Evolutionary conservation across 176 grass and related monocot species (phyloP), one percentile per base, ranked within the genome.

Genomic region (Lolium multiflorum): DNA sequence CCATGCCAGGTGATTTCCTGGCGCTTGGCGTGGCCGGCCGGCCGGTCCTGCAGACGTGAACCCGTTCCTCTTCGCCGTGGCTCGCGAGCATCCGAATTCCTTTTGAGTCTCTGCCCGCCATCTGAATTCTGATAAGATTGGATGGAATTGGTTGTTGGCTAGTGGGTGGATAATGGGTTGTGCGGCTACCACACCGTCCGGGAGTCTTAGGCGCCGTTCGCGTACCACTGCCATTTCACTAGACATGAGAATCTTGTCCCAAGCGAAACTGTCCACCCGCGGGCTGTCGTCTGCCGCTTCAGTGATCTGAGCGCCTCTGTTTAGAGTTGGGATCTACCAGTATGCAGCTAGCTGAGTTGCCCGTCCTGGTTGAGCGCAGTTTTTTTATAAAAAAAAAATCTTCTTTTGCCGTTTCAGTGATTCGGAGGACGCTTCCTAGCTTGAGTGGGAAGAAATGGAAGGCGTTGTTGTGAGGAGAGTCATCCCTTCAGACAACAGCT

Each of bases 401-500:
- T 75, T 75, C n/a, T 16, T 65, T 51, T 7, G 0, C 13, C 13
- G 71, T 76, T 76, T 55, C 73, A 76, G 73, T 11, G 15, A 55
- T 90, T 89, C 81, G 6, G 72, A 68, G 9, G 72, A 68, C 61
- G 7, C 46, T 85, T 76, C 79, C 10, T 35, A 86, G 82, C 81
- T 52, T 52, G n/a, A 41, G 57, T 57, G 20, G 13, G 46, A 2
- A 47, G 46, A 59, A 71, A 98, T 99, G 97, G 97, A 99, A 77
- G 94, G 94, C 63, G 62, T 85, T 52, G 90, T 99, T 60, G 89
- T 92, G 61, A 92, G 94, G 82, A 94, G 97, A 62, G 90, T 99
- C 7, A 99, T 99, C 39, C 97, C 94, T 55, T 96, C 97, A 11
- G 97, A 99, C 60, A 99, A 99, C 83, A 96, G 97, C 50, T 99